Percentiles rank a stretch among this genome's conserved stretches.
These are phyloP conservation scores for Lactarius psammicola DNA, from an alignment of 768 basidiomycete genomes.

Conservation along the genomic window DNA sequence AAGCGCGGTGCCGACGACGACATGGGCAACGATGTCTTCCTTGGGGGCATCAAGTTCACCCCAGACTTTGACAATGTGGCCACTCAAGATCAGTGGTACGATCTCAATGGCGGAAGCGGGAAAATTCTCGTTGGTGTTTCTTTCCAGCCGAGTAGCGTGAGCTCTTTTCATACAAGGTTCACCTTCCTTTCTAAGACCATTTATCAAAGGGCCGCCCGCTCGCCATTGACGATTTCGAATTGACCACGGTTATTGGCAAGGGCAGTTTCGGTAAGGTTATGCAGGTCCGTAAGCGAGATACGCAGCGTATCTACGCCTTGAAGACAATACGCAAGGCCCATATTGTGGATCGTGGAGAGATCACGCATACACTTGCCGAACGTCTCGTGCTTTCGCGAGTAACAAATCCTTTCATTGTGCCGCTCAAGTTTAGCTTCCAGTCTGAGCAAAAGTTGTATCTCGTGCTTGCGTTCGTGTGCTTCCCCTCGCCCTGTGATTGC, in stretches of 20 bases:
- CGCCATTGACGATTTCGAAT: constrained; percentile 91
- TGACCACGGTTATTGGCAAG: constrained; percentile 96
- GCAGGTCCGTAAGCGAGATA: constrained; percentile 98
- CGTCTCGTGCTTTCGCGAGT: constrained; percentile 92
- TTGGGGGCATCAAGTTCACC: constrained; percentile 88
- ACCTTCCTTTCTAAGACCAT: neutral
- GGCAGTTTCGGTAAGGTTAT: constrained; percentile 99
- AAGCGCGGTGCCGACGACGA: constrained; percentile 80
- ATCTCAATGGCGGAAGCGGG: constrained; percentile 76
- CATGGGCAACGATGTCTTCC: constrained; percentile 92
- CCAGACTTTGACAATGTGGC: constrained; percentile 83
- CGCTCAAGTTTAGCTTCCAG: constrained; percentile 98
- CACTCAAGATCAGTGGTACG: constrained; percentile 85
- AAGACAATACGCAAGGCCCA: constrained; percentile 85
- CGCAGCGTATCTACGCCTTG: constrained; percentile 91
- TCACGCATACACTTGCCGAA: constrained; percentile 96
- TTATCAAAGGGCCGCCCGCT: constrained; percentile 62
- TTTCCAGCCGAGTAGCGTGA: constrained; percentile 72
- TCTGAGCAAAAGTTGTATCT: constrained; percentile 95
- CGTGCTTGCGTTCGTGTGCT: constrained; percentile 71
- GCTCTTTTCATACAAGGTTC: constrained; percentile 24
- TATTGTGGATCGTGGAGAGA: constrained; percentile 89
- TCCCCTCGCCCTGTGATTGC: neutral
- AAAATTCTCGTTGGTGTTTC: constrained; percentile 88
- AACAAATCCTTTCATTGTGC: constrained; percentile 96